Evolutionary conservation across 1,139 yeast species (phyloP).

Genomic region (Candida albicans): DNA sequence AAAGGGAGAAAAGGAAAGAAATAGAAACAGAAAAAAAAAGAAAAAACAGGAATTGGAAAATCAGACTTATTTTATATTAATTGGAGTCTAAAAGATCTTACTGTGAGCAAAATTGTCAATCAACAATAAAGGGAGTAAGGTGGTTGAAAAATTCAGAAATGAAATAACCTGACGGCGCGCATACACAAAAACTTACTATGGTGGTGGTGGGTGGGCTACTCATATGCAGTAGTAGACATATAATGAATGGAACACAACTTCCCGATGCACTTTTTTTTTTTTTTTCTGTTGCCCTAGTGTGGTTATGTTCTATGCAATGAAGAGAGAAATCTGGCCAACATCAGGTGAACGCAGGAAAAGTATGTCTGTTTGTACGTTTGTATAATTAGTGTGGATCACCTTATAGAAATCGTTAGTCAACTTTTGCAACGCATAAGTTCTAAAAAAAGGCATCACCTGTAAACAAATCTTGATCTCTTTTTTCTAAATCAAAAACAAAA

Average conservation of each 20-base stretch:
- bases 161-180: slow-evolving; percentile 4
- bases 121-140: not conserved
- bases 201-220: no score
- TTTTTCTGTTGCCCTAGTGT: not conserved
- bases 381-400: no score
- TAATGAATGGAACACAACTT: slow-evolving; percentile 6
- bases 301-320: no score
- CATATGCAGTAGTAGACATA: no score
- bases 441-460: no score
- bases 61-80: slow-evolving; percentile 1
- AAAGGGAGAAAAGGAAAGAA: slow-evolving; percentile 10
- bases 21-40: slow-evolving; percentile 10
- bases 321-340: not conserved
- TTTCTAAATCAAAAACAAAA: no score
- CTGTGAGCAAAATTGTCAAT: not conserved
- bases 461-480: no score
- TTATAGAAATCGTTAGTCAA: no score
- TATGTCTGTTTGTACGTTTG: not conserved
- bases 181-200: not conserved
- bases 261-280: slow-evolving; percentile 1
- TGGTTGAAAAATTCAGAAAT: slow-evolving; percentile 2
- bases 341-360: slow-evolving; percentile 1
- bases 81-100: not conserved
- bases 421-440: no score
- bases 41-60: not conserved